Evolutionary conservation across 345 rosid genomes (phyloP), one percentile per base, ranked within the genome.

Genomic region (Dipteronia sinensis): DNA sequence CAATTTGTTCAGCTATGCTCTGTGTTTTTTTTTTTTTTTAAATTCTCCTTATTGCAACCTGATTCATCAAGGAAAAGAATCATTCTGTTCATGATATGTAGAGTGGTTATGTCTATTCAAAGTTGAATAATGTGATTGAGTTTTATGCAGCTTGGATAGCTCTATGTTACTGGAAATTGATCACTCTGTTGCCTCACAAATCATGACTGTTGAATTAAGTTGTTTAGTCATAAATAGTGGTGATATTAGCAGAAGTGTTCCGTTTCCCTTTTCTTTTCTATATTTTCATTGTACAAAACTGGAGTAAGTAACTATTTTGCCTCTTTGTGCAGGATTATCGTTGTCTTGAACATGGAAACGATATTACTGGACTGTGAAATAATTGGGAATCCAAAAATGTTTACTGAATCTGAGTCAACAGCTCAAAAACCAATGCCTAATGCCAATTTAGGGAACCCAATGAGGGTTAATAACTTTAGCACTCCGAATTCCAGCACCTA

Each of bases 291-390:
- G 11, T 22, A 29, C 19, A 55, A 29, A 6, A 53, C 34, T 77
- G 77, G 69, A 34, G 56, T 42, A 6, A 13, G 3, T 59, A 42
- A 73, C 70, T 68, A 72, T 71, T 47, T 29, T 29, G 17, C 44
- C 7, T 59, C n/a, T 25, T 62, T 65, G 49, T 81, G 40, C 92
- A 93, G 98, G 90, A 85, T 95, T 72, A 89, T 90, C 82, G 87
- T 93, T 71, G 94, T 93, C 82, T 87, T 93, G 84, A 93, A 89
- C 81, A 84, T 93, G 93, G 98, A 91, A 85, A 95, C 88, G 19
- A 87, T 95, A 77, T 78, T 90, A 47, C 91, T 86, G 65, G 92
- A 91, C 6, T 88, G 86, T 74, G 97, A 91, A 67, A 84, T 85
- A 12, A 85, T 93, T 40, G 98, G 98, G 78, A 95, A 93, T 75